These are phyloP conservation scores for Russula vinacea DNA, from an alignment of 768 basidiomycete genomes.

Conservation along the genomic window DNA sequence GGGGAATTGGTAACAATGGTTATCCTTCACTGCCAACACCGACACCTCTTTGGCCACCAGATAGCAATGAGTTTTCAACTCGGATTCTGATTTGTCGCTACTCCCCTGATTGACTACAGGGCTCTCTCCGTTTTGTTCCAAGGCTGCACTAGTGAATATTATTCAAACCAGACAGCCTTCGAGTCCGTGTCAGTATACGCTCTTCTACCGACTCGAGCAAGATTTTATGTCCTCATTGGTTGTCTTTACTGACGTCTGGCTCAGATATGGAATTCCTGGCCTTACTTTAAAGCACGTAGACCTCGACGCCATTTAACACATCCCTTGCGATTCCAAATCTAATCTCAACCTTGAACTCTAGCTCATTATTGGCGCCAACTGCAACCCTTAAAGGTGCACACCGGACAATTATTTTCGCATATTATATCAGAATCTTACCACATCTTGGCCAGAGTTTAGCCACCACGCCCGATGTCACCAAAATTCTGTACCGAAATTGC, in stretches of 20 bases:
- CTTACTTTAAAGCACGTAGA: not conserved
- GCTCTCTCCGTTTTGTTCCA: not conserved
- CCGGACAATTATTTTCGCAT: not conserved
- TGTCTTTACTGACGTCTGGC: not conserved
- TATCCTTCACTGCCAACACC: not conserved
- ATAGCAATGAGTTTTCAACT: not conserved
- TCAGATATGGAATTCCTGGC: not conserved
- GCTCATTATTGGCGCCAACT: slow-evolving; percentile 27
- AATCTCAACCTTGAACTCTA: slow-evolving; percentile 13
- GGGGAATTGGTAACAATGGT: not conserved
- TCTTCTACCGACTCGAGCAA: not conserved
- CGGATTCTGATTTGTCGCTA: not conserved
- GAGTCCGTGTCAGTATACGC: not conserved
- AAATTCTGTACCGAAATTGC: not conserved
- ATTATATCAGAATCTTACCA: not conserved
- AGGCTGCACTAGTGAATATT: not conserved
- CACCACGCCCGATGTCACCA: slow-evolving; percentile 3
- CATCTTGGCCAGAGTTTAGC: not conserved
- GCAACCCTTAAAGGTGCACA: slow-evolving; percentile 1
- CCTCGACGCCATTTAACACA: not conserved
- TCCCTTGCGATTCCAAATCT: not conserved
- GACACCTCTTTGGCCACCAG: not conserved
- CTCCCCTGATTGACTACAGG: not conserved
- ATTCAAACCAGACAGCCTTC: not conserved
- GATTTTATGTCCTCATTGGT: not conserved